Percentiles rank a stretch among this genome's conserved stretches.
Conservation (phyloP, 192 early-diverging fungal species). For the Coemansia sp. region DNA sequence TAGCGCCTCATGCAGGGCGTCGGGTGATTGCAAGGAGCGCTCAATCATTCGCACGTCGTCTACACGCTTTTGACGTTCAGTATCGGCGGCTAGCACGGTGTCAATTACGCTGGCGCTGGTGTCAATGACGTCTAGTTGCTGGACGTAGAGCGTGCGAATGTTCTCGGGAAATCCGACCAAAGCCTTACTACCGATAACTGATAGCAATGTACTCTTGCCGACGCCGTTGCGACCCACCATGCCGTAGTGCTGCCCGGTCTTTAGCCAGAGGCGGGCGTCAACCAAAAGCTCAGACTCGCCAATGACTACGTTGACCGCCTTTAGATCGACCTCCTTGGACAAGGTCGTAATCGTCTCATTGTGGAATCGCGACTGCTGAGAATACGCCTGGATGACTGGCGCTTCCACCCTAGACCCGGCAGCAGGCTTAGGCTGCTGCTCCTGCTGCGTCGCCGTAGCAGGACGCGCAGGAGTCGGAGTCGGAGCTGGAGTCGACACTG, state of each 20-base stretch:
- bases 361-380: conserved; percentile 87
- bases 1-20: conserved; percentile 32
- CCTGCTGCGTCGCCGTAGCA: conserved; percentile 6
- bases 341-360: conserved; percentile 77
- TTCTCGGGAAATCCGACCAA: conserved; percentile 86
- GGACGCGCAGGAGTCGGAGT: neutral
- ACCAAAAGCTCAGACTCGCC: conserved; percentile 70
- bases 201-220: conserved; percentile 95
- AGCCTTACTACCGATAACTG: conserved; percentile 84
- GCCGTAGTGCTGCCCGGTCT: conserved; percentile 74
- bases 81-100: conserved; percentile 68
- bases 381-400: conserved; percentile 67
- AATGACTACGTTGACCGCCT: conserved; percentile 77
- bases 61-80: conserved; percentile 59
- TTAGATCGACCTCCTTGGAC: conserved; percentile 81
- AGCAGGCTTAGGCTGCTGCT: neutral
- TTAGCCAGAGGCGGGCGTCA: conserved; percentile 78
- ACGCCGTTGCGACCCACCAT: conserved; percentile 94
- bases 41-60: conserved; percentile 58
- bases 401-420: conserved; percentile 36
- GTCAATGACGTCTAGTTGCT: conserved; percentile 72
- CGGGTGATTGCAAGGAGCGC: conserved; percentile 42
- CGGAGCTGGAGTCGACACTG: neutral
- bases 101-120: conserved; percentile 63
- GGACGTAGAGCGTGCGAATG: conserved; percentile 78